Base-by-base conservation (phyloP, 805 yeast genomes). In the Cyberlindnera veronae region DNA sequence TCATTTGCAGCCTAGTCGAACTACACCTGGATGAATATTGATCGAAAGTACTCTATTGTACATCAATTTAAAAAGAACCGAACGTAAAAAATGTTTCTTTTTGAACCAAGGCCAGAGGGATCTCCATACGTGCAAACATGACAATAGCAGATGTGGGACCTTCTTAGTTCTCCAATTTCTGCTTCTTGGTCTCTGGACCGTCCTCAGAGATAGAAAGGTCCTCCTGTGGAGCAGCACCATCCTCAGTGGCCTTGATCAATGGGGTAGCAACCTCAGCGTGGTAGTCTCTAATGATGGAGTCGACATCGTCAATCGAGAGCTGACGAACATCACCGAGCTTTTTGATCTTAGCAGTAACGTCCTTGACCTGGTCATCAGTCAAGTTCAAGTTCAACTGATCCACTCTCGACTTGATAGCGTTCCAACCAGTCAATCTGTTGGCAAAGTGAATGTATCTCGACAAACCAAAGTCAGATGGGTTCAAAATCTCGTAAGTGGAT, bases 361-460 rank as follows among this genome's bases (percentile, higher is more conserved):
- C 96, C 76, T 93, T 93, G 68, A 86, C 73, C 75, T 91, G 97
- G 53, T 81, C 91, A 62, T 91, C 99, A 36, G 93, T 79, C 61
- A 91, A 74, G 56, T 81, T 71, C 67, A 91, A 74, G 68, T 93
- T 90, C 69, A 91, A 78, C 69, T 91, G 99, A 64, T 91, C 99
- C 47, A 93, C 99, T 69, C 99, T 84, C 31, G 95, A 80, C 74
- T 91, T 91, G 77, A 91, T 91, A 41, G 98, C 98, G 67, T 91
- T 93, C 99, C 99, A 91, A 48, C 99, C 99, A 12, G 99, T 91
- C 60, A 91, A 76, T 62, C 98, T 82, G 77, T 91, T 91, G 55
- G 98, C 98, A 64, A 91, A 93, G 67, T 93, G 99, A 62, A 91
- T 91, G 66, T 91, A 91, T 63, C 99, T 81, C 41, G 95, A 81